Evolutionary conservation across 164 flowering plant species (phyloP).

Genomic region (Dillenia suffruticosa): DNA sequence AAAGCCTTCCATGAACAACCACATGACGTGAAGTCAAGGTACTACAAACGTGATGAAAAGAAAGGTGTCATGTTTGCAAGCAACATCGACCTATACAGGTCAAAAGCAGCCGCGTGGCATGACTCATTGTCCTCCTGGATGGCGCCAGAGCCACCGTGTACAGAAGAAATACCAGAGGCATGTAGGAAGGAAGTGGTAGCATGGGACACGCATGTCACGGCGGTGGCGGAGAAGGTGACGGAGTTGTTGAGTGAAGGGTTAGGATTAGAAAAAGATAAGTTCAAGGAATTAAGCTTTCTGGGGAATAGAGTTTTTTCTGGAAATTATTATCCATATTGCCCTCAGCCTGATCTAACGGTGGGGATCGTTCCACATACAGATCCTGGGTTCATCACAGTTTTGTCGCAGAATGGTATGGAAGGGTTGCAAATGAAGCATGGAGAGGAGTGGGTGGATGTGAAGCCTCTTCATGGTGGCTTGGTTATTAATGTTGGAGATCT

Average conservation of each 20-base stretch:
- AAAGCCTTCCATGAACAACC: conserved; percentile 4
- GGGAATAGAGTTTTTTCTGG: conserved; percentile 15
- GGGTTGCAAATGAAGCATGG: conserved; percentile 12
- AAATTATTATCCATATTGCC: conserved; percentile 30
- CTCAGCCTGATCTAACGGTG: conserved; percentile 28
- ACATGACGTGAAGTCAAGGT: conserved; percentile 3
- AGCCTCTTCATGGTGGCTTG: conserved; percentile 11
- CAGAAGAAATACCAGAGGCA: conserved; percentile 21
- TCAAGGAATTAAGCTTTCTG: conserved; percentile 25
- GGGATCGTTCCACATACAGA: conserved; percentile 21
- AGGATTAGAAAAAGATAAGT: conserved; percentile 19
- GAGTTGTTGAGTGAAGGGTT: conserved; percentile 35
- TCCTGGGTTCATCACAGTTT: conserved; percentile 13
- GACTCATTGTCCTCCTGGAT: conserved; percentile 21
- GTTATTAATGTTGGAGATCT: conserved; percentile 15
- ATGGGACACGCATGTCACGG: conserved; percentile 18
- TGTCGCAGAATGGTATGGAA: conserved; percentile 19
- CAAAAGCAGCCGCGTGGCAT: conserved; percentile 29
- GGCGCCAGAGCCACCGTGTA: conserved; percentile 9
- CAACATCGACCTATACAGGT: conserved; percentile 21
- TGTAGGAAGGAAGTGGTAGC: conserved; percentile 20
- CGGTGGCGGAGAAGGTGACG: conserved; percentile 21
- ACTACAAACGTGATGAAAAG: conserved; percentile 16
- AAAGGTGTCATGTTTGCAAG: conserved; percentile 9
- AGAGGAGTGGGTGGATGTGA: conserved; percentile 13